Base-by-base conservation (phyloP, 805 yeast genomes). In the Nematodospora valgi region DNA sequence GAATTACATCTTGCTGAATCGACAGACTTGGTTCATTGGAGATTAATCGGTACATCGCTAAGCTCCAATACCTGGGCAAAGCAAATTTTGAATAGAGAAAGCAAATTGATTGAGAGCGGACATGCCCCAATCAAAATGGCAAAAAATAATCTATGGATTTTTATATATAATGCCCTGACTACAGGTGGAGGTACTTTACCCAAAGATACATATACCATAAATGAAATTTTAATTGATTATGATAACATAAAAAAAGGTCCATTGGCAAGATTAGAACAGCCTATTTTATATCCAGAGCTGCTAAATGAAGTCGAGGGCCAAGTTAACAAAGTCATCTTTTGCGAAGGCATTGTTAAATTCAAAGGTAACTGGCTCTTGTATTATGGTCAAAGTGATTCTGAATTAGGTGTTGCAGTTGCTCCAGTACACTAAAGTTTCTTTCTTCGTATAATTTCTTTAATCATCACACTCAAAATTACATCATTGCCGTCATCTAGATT, bases 371-470 rank as follows among this genome's bases (percentile, higher is more conserved):
- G 72, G 72, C 52, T 64, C 21, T 46, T 66, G 14, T 66, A 66
- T 44, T 65, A 40, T 38, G 72, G 72, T n/a, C 68, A 65, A 42
- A 70, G 68, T 8, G 72, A 66, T 41, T 51, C 62, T 3, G 64
- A 61, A 36, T 47, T 66, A 33, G 70, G 72, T 1, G 71, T 66
- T 12, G 72, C 72, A 18, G 56, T 56, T n/a, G 53, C 61, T 19
- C 41, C 44, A 10, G 39, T 34, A 28, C 21, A 8, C 7, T 11
- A 20, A 17, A 10, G 7, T 9, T 26, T 13, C 29, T 45, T 52
- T 28, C 70, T 60, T 49, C 79, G 86, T 0, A 76, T 66, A 20
- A 78, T 60, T 44, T 82, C 88, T 39, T 84, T 55, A 1, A 82
- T 63, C 57, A 81, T 58, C 37, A 80, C 49, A 3, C 81, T 70